Evolutionary conservation across 495 filamentous ascomycete species (phyloP).

Genomic region (Talaromyces adpressus): DNA sequence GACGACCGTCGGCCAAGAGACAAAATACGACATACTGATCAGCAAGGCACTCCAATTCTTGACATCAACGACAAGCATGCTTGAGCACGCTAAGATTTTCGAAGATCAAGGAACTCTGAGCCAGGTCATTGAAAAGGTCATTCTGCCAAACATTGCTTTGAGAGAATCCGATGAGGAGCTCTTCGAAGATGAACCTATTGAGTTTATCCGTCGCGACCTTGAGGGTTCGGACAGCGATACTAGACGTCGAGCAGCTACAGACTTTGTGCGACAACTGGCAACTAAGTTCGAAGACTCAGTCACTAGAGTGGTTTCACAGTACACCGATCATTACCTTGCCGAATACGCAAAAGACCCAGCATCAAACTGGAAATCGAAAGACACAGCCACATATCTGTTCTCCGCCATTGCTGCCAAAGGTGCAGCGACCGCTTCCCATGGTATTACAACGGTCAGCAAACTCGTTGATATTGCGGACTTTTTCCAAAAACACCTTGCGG

Average conservation of each 20-base stretch:
- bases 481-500: conserved; percentile 83
- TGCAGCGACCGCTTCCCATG: conserved; percentile 70
- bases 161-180: conserved; percentile 90
- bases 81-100: conserved; percentile 75
- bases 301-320: conserved; percentile 70
- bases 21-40: conserved; percentile 91
- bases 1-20: conserved; percentile 75
- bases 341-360: conserved; percentile 62
- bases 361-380: conserved; percentile 90
- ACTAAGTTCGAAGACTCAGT: conserved; percentile 80
- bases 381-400: conserved; percentile 93
- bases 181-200: conserved; percentile 97
- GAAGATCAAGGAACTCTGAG: conserved; percentile 65
- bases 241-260: conserved; percentile 80
- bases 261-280: conserved; percentile 82
- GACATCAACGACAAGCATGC: conserved; percentile 74
- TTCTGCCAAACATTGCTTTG: conserved; percentile 85
- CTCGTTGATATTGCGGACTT: conserved; percentile 83
- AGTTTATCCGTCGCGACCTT: conserved; percentile 92
- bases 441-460: conserved; percentile 81
- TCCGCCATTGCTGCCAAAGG: conserved; percentile 91
- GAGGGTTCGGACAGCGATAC: conserved; percentile 97
- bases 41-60: conserved; percentile 91
- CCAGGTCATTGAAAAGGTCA: conserved; percentile 88
- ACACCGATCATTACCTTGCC: conserved; percentile 69